Percentiles rank a stretch among this genome's conserved stretches.
Conservation (phyloP, 2,329 filamentous ascomycete genomes). For the Microdochium paspali region DNA sequence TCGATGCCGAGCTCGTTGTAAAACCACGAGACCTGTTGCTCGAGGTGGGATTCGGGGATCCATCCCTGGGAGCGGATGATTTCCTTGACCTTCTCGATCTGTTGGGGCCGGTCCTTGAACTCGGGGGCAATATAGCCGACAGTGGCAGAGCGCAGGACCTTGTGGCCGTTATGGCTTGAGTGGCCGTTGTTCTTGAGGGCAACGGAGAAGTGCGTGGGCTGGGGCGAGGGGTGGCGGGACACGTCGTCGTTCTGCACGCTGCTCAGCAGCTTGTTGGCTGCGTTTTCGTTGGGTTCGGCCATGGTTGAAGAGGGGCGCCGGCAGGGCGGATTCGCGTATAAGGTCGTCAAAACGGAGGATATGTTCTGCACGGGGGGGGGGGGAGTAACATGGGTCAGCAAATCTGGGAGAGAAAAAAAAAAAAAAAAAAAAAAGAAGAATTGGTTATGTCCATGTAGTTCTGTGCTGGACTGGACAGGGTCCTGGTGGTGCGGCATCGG, state of each 20-base stretch:
- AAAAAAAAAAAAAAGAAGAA: no score
- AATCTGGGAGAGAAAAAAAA: no score
- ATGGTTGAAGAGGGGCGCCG: constrained; percentile 16
- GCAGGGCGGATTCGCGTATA: background rate
- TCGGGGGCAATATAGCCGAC: constrained; percentile 91
- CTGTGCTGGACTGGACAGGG: background rate
- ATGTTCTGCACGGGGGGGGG: background rate
- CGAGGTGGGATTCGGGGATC: constrained; percentile 75
- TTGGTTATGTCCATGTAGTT: no score
- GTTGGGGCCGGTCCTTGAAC: constrained; percentile 84
- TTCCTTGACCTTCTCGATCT: constrained; percentile 83
- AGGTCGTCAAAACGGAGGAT: background rate
- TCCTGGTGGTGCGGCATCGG: no score
- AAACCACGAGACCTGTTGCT: constrained; percentile 88
- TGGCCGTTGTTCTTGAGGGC: constrained; percentile 43
- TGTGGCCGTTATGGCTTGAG: constrained; percentile 44
- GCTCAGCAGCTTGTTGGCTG: constrained; percentile 30
- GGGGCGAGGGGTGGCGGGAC: constrained; percentile 68
- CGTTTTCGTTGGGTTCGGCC: constrained; percentile 19
- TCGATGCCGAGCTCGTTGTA: constrained; percentile 97
- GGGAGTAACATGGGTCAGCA: background rate
- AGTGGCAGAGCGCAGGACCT: constrained; percentile 76
- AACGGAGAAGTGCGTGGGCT: constrained; percentile 76
- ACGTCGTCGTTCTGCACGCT: constrained; percentile 30
- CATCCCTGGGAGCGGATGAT: constrained; percentile 71